Evolutionary conservation across 768 basidiomycete species (phyloP), one percentile per base, ranked within the genome.

Genomic region (Dentipellis fragilis): DNA sequence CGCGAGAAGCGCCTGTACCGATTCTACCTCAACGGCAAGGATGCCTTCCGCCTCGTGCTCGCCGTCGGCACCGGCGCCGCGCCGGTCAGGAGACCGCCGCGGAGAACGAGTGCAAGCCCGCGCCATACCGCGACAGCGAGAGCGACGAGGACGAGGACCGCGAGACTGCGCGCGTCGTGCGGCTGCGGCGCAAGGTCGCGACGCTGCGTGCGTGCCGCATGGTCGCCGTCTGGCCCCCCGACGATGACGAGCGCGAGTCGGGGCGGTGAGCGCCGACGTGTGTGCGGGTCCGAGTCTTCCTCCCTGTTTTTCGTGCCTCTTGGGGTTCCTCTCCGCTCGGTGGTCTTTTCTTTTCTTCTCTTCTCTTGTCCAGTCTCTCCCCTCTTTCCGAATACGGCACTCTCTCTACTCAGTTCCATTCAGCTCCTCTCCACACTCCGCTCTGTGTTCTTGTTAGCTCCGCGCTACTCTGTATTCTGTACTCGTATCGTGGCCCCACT

Each of bases 11-110:
- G 94, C 4, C 76, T 99, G 16, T 85, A 87, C 67, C 81, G 96
- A 1, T 99, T 98, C 72, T 98, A 99, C 65, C 80, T 98, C 61
- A 99, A 96, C 66, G 92, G 91, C 48, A 97, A 97, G 70, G 93
- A 98, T 66, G 94, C 94, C 0, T 96, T 90, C 65, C 78, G 91
- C 39, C 81, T 93, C 49, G 80, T 89, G 19, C 80, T 89, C 47
- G 71, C 79, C 34, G 69, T 89, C 5, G 42, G 23, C 22, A 55
- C 21, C 14, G 22, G 22, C 6, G 36, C 39, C n/a, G n/a, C n/a
- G n/a, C 0, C 4, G 17, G 2, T 12, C 8, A 9, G 16, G 10
- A 9, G 42, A 40, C 21, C 10, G 36, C 34, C 14, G 22, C 45
- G 10, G 4, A 23, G 22, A 3, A 22, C 23, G 29, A 29, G 29